A percentile compares a stretch with the other conserved stretches of the same genome.
Conservation (phyloP, 768 basidiomycete genomes). For the Serendipita indica region DNA sequence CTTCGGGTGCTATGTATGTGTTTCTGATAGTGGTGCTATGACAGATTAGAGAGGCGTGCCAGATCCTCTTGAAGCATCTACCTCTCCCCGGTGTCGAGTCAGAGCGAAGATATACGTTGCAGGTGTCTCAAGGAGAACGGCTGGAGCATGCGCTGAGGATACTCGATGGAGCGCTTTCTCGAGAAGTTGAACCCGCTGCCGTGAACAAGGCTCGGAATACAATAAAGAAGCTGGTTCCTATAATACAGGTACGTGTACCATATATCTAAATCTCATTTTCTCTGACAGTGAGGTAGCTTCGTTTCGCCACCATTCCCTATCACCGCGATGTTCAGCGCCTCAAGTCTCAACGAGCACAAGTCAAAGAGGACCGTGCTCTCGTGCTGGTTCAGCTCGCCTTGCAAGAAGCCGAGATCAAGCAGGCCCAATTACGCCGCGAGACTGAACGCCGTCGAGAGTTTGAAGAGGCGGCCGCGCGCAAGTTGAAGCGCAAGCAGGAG, state of each 20-base stretch:
- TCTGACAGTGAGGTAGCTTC: too few relatives aligned
- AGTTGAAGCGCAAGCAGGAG: constrained; percentile 2
- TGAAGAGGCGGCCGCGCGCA: neutral
- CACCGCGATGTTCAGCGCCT: constrained; percentile 2
- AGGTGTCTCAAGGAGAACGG: neutral
- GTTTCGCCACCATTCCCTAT: neutral
- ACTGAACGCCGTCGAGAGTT: neutral
- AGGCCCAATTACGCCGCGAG: constrained; percentile 1
- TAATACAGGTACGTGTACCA: neutral
- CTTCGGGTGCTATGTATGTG: neutral
- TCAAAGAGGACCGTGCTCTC: constrained; percentile 1
- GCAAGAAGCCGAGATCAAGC: constrained; percentile 8
- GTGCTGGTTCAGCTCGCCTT: neutral
- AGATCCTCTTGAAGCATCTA: neutral
- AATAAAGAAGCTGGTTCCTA: neutral
- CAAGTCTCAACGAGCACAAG: neutral
- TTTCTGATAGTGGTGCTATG: neutral
- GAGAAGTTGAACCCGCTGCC: neutral
- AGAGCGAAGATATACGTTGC: neutral
- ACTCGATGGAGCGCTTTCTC: neutral
- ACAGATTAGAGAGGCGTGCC: neutral
- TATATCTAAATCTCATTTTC: too few relatives aligned
- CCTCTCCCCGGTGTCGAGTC: neutral
- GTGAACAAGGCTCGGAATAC: neutral
- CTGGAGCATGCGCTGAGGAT: neutral